Evolutionary conservation across 2,329 filamentous ascomycete species (phyloP).

Genomic region (Curvularia lunata): DNA sequence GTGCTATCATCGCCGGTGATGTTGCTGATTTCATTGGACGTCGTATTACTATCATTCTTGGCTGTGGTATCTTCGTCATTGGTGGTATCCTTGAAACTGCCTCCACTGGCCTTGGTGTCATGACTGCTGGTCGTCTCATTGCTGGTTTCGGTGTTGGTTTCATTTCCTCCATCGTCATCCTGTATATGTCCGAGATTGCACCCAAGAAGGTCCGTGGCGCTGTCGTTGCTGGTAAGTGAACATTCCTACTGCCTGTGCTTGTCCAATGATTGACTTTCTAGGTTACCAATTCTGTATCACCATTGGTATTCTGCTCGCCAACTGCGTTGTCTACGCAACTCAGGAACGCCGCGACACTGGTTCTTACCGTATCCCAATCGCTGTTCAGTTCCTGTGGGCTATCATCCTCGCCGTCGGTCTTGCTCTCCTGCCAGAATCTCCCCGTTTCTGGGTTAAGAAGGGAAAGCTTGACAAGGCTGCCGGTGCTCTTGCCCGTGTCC

Average conservation of each 20-base stretch:
- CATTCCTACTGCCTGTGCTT: not conserved
- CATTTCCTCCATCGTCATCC: constrained; percentile 67
- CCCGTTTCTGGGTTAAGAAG: constrained; percentile 85
- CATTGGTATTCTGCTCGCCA: constrained; percentile 77
- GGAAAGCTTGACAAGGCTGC: constrained; percentile 71
- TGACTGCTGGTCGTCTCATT: constrained; percentile 74
- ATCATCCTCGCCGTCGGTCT: constrained; percentile 76
- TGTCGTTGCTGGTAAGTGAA: constrained; percentile 62
- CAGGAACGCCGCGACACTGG: constrained; percentile 68
- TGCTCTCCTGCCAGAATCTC: constrained; percentile 80
- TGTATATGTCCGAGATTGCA: constrained; percentile 86
- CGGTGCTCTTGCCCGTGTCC: constrained; percentile 69
- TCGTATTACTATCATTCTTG: constrained; percentile 66
- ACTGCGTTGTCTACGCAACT: constrained; percentile 77
- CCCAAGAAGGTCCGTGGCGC: constrained; percentile 74
- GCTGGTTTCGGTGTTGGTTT: constrained; percentile 76
- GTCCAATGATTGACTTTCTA: not conserved
- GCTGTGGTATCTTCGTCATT: constrained; percentile 66
- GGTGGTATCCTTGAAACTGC: constrained; percentile 66
- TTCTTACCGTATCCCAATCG: constrained; percentile 79
- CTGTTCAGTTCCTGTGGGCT: constrained; percentile 81
- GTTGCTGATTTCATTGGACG: constrained; percentile 71
- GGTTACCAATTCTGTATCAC: constrained; percentile 83
- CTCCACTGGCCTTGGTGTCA: constrained; percentile 65
- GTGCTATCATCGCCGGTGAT: constrained; percentile 64